A percentile compares a stretch with the other conserved stretches of the same genome.
These are phyloP conservation scores for Beta vulgaris DNA, from an alignment of 148 eudicot species.

Conservation along the genomic window DNA sequence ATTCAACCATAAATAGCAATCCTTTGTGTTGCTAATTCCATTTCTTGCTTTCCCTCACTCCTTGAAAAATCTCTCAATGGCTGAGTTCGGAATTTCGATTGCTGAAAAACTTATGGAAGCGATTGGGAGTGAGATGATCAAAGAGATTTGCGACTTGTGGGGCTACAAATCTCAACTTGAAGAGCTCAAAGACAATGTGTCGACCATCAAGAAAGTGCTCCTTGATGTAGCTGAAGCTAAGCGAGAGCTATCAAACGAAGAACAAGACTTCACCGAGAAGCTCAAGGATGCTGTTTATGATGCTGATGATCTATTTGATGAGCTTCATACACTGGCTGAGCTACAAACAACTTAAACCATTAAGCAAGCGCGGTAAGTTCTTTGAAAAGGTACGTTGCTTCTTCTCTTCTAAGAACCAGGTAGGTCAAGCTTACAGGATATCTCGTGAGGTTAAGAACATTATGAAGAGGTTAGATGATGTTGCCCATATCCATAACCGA, in stretches of 20 bases:
- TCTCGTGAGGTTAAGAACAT: background rate
- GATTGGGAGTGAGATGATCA: background rate
- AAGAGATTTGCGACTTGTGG: background rate
- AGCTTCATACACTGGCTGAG: too few species aligned
- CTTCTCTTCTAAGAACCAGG: background rate
- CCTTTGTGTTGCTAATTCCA: background rate
- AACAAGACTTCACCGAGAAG: background rate
- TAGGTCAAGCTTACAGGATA: background rate
- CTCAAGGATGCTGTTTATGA: conserved; percentile 10
- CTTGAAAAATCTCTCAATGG: background rate
- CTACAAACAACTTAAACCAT: too few species aligned
- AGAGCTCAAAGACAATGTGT: background rate
- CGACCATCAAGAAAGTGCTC: conserved; percentile 16
- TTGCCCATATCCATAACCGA: background rate
- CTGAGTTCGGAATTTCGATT: background rate
- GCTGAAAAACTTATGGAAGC: background rate
- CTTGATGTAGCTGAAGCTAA: conserved; percentile 7
- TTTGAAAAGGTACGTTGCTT: background rate
- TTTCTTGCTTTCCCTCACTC: background rate
- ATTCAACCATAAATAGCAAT: too few species aligned
- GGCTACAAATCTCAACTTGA: background rate
- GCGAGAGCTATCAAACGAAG: background rate
- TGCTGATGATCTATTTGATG: conserved; percentile 22
- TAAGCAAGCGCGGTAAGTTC: background rate
- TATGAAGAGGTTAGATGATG: conserved; percentile 1